Evolutionary conservation across 139 green algal genomes (phyloP).

Genomic region (Pycnococcus provasolii): DNA sequence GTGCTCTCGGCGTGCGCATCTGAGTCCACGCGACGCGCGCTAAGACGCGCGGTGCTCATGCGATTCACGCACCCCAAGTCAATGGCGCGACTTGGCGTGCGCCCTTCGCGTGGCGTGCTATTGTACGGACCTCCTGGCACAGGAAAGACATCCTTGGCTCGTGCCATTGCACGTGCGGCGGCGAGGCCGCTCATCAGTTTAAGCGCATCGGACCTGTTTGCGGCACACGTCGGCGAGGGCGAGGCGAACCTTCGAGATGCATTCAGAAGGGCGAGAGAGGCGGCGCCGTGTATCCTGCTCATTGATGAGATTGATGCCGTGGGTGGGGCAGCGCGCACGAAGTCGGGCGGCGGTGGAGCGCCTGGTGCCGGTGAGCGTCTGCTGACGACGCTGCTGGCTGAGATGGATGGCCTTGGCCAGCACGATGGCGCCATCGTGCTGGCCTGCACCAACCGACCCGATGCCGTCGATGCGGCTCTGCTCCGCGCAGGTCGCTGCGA

Average conservation of each 20-base stretch:
- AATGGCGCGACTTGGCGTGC: too few species aligned
- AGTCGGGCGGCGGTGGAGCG: too few species aligned
- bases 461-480: constrained; percentile 55
- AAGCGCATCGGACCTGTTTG: constrained; percentile 27
- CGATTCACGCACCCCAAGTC: too few species aligned
- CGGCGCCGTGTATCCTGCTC: constrained; percentile 80
- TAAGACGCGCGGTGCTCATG: too few species aligned
- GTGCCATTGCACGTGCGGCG: neutral
- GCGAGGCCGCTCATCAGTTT: constrained; percentile 40
- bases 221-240: constrained; percentile 30
- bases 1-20: too few species aligned
- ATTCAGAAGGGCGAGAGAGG: constrained; percentile 42
- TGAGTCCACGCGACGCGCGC: too few species aligned
- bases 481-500: constrained; percentile 59
- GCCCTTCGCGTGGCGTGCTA: constrained; percentile 92
- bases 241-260: constrained; percentile 41
- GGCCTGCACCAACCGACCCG: constrained; percentile 59
- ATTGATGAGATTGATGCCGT: constrained; percentile 96
- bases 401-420: constrained; percentile 55
- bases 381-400: constrained; percentile 65
- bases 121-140: constrained; percentile 95
- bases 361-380: constrained; percentile 30
- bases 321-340: constrained; percentile 34
- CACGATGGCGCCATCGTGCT: constrained; percentile 44
- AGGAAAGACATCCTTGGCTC: constrained; percentile 87